Conservation (phyloP, 139 green algal genomes). For the Volvox africanus region DNA sequence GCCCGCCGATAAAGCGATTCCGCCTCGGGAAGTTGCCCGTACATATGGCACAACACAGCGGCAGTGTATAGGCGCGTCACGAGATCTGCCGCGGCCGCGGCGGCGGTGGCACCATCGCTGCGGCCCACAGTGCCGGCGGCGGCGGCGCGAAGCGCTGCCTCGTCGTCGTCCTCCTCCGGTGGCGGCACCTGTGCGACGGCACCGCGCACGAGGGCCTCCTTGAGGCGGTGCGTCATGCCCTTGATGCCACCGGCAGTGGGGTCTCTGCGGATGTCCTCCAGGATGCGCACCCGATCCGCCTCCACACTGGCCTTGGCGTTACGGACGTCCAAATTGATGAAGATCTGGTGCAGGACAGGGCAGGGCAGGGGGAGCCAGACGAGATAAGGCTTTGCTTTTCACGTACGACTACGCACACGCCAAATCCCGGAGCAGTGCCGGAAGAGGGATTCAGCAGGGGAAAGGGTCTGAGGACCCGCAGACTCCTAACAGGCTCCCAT, state of each 20-base stretch:
- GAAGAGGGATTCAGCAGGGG: too few relatives aligned
- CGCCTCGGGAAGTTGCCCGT: neutral
- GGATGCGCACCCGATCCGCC: neutral
- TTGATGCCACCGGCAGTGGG: neutral
- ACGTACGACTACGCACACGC: too few relatives aligned
- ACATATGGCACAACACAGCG: neutral
- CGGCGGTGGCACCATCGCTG: neutral
- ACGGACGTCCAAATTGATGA: neutral
- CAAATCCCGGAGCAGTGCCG: too few relatives aligned
- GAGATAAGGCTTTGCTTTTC: too few relatives aligned
- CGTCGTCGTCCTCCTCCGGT: neutral
- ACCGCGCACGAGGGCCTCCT: neutral
- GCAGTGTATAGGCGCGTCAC: neutral
- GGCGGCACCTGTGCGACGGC: conserved; percentile 4
- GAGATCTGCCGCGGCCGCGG: neutral
- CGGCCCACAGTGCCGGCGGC: too few relatives aligned
- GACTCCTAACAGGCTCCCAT: too few relatives aligned
- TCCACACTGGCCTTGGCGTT: neutral
- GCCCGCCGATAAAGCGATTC: neutral
- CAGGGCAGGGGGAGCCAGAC: too few relatives aligned
- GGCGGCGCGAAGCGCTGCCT: neutral
- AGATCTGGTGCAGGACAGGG: neutral
- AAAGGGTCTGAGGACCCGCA: too few relatives aligned
- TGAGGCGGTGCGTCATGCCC: neutral
- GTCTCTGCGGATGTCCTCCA: conserved; percentile 12